Evolutionary conservation across 2,329 filamentous ascomycete genomes (phyloP), one percentile per base, ranked within the genome.

Genomic region (Calonectria naviculata): DNA sequence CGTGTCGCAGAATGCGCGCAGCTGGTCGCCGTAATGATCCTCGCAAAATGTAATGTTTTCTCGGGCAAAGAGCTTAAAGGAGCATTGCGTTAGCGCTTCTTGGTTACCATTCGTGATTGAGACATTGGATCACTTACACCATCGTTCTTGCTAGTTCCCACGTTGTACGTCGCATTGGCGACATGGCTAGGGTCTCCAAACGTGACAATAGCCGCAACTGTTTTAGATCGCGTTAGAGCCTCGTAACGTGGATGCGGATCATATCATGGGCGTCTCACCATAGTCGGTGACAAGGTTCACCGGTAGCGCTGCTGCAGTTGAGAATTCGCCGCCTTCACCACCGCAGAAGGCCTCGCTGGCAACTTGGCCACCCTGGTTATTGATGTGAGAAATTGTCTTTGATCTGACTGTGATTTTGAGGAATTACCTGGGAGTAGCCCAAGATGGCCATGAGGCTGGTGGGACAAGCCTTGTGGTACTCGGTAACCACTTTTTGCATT

Each of bases 151-250:
- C 82, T 83, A 24, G 82, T 84, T 68, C 84, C 84, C 31, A 69
- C 74, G 75, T 81, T 78, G 78, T 83, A 86, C 52, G 80, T 76
- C 28, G 78, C 66, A 65, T 81, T 81, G 77, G 78, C 76, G 71
- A 80, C 76, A 76, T 84, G 82, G 68, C 82, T 82, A 24, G 84
- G 84, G 77, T 86, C 84, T 56, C 84, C 84, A 62, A 85, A 84
- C 63, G 84, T 72, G 52, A 83, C 74, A 69, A 84, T 78, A 29
- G 84, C 84, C 66, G 84, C 81, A 44, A 86, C 84, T 86, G 63
- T 21, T 47, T 44, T 34, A 21, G 6, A 21, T 7, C 36, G 19
- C 1, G 38, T 70, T 15, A 70, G 68, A 3, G 36, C n/a, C 29
- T 13, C 21, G 58, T 8, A 21, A 26, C 79, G 73, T 58, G 68